A percentile compares a stretch with the other conserved stretches of the same genome.
phyloP scores from a whole-genome alignment of 2,329 filamentous ascomycete species.

The Exophiala spinifera region DNA sequence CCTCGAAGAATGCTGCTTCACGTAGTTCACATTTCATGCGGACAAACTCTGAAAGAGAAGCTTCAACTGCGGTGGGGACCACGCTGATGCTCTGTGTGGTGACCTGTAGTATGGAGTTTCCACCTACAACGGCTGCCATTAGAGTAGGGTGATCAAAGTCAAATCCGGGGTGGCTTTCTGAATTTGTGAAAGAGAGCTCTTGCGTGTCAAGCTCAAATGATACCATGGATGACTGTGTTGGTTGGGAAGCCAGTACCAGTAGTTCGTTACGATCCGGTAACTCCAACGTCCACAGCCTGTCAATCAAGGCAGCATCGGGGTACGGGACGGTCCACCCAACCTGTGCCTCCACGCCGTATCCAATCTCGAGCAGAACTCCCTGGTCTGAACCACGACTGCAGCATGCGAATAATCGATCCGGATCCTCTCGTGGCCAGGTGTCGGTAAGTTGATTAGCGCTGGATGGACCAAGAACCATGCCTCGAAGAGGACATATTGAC shows the following conservation, averaged over 20 bases:
- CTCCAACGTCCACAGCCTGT: conserved; percentile 45
- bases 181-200: conserved; percentile 40
- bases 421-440: background rate
- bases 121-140: conserved; percentile 39
- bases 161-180: conserved; percentile 37
- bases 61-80: conserved; percentile 2
- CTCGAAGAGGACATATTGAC: conserved; percentile 57
- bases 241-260: conserved; percentile 42
- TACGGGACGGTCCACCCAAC: conserved; percentile 50
- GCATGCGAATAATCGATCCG: conserved; percentile 20
- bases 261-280: conserved; percentile 35
- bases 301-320: conserved; percentile 40
- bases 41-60: background rate
- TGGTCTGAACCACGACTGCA: conserved; percentile 38
- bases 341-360: conserved; percentile 66
- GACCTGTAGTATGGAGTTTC: conserved; percentile 42
- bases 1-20: conserved; percentile 11
- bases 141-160: conserved; percentile 44
- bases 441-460: background rate
- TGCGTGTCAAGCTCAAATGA: conserved; percentile 38
- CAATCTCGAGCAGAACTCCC: conserved; percentile 66
- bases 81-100: conserved; percentile 30
- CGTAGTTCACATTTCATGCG: background rate
- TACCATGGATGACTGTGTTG: conserved; percentile 40
- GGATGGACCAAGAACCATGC: conserved; percentile 34